phyloP scores from a whole-genome alignment of 1,284 basidiomycete genomes.

The Entoloma clypeatum region DNA sequence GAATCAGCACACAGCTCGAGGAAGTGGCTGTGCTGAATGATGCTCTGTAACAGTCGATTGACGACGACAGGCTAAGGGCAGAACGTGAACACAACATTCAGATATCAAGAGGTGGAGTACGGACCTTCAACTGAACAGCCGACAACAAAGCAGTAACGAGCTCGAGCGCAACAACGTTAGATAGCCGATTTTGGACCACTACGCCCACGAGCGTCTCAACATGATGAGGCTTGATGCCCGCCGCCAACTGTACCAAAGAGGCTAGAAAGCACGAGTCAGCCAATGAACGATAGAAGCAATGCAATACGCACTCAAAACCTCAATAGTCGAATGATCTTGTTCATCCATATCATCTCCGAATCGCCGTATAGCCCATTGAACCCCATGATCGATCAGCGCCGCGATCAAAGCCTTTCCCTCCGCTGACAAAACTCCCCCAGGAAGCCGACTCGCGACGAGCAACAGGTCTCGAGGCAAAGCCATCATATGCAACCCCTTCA shows the following conservation, averaged over 20 bases:
- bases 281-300: slow-evolving; percentile 1
- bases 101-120: slow-evolving; percentile 14
- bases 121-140: slow-evolving; percentile 57
- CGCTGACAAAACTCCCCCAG: slow-evolving; percentile 16
- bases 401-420: slow-evolving; percentile 27
- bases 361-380: slow-evolving; percentile 47
- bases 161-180: slow-evolving; percentile 39
- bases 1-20: slow-evolving; percentile 35
- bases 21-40: slow-evolving; percentile 61
- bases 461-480: slow-evolving; percentile 29
- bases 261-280: slow-evolving; percentile 24
- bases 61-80: slow-evolving; percentile 48
- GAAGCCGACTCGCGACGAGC: slow-evolving; percentile 27
- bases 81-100: slow-evolving; percentile 2
- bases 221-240: slow-evolving; percentile 51
- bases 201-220: slow-evolving; percentile 75
- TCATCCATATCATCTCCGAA: slow-evolving; percentile 31
- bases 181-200: slow-evolving; percentile 58
- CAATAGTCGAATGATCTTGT: slow-evolving; percentile 25
- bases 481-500: too few species aligned
- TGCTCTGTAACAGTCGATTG: slow-evolving; percentile 61
- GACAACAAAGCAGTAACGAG: slow-evolving; percentile 47
- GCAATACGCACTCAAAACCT: slow-evolving; percentile 37
- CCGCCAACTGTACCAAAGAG: slow-evolving; percentile 25
- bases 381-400: slow-evolving; percentile 39